These are phyloP conservation scores for Cruciata laevipes DNA, from an alignment of 257 asterid species.

Conservation along the genomic window DNA sequence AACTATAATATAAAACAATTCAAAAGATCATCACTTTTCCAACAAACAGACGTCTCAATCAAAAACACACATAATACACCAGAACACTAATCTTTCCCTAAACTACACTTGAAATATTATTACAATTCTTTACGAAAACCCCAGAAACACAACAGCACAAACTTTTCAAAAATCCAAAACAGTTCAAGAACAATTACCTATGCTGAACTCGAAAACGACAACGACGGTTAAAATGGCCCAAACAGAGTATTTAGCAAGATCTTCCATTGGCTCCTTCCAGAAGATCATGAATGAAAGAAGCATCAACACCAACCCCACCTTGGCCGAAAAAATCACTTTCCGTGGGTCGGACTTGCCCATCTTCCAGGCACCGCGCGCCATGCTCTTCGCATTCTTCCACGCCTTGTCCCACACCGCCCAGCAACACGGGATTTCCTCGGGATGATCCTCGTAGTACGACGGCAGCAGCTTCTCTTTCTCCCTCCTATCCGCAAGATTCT, in stretches of 20 bases:
- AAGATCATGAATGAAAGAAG: conserved; percentile 53
- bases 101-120: too few relatives aligned
- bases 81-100: too few relatives aligned
- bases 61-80: too few relatives aligned
- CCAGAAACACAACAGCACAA: not conserved
- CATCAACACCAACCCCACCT: conserved; percentile 63
- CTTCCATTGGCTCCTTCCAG: conserved; percentile 45
- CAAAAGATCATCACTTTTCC: not conserved
- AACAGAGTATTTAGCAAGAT: conserved; percentile 46
- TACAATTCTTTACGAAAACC: not conserved
- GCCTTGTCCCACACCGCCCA: not conserved
- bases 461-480: conserved; percentile 23
- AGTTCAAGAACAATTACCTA: conserved; percentile 31
- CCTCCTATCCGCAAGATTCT: conserved; percentile 28
- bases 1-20: not conserved
- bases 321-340: conserved; percentile 48
- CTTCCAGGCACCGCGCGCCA: conserved; percentile 30
- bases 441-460: conserved; percentile 19
- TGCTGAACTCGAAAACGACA: conserved; percentile 78
- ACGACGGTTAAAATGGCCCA: conserved; percentile 77
- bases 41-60: too few relatives aligned
- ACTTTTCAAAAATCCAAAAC: not conserved
- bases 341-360: conserved; percentile 71
- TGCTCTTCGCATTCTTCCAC: conserved; percentile 21
- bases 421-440: conserved; percentile 3